Evolutionary conservation across 2,329 filamentous ascomycete species (phyloP).

Genomic region (Xylariaceae sp.): DNA sequence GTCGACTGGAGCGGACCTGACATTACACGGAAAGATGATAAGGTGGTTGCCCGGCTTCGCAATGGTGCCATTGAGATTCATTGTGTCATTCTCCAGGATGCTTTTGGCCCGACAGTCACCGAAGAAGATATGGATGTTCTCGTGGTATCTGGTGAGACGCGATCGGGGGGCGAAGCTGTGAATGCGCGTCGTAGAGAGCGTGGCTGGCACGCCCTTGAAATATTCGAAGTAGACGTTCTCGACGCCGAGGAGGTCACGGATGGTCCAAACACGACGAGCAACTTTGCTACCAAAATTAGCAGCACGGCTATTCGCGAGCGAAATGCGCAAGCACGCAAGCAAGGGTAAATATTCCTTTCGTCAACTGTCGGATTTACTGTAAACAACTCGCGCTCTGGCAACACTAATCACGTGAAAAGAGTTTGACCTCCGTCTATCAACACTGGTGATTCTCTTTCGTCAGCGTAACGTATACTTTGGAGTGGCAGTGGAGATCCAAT

Average conservation of each 20-base stretch:
- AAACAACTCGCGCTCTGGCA: not conserved
- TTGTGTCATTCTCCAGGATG: constrained; percentile 80
- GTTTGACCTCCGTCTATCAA: constrained; percentile 55
- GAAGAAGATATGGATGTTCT: constrained; percentile 72
- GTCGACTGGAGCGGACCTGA: constrained; percentile 40
- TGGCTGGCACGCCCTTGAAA: constrained; percentile 68
- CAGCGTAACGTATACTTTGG: constrained; percentile 2
- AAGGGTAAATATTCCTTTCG: not conserved
- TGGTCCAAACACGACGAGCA: constrained; percentile 41
- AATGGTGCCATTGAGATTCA: constrained; percentile 60
- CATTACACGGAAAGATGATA: constrained; percentile 35
- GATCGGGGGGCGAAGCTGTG: constrained; percentile 74
- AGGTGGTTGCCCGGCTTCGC: constrained; percentile 54
- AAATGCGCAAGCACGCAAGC: constrained; percentile 28
- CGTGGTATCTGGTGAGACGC: constrained; percentile 83
- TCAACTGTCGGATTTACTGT: too few relatives aligned
- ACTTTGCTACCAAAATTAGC: constrained; percentile 81
- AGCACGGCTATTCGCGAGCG: constrained; percentile 73
- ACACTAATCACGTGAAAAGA: constrained; percentile 26
- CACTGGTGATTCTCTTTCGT: constrained; percentile 29
- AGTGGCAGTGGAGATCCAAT: not conserved
- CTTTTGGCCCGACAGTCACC: constrained; percentile 85
- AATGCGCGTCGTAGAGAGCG: constrained; percentile 74
- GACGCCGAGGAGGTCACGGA: constrained; percentile 57
- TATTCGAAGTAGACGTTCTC: constrained; percentile 87